phyloP scores from a whole-genome alignment of 2,329 filamentous ascomycete genomes.

The Phialophora chinensis region DNA sequence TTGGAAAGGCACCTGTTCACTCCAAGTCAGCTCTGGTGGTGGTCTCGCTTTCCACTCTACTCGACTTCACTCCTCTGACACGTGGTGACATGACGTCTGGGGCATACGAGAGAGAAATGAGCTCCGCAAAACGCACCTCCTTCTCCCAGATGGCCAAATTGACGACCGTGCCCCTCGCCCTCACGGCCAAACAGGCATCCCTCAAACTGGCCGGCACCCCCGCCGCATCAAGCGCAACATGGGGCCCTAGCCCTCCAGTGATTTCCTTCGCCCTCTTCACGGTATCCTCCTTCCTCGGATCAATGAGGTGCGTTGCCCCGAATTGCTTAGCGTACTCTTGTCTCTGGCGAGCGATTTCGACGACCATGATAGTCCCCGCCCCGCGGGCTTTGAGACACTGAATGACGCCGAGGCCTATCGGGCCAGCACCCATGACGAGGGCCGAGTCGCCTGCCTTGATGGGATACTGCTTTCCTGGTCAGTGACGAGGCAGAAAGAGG shows the following conservation, averaged over 20 bases:
- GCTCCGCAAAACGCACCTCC: conserved; percentile 39
- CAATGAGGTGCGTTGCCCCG: conserved; percentile 62
- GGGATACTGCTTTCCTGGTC: conserved; percentile 42
- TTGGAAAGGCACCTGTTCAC: conserved; percentile 52
- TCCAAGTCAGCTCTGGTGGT: conserved; percentile 1
- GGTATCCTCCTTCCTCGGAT: conserved; percentile 57
- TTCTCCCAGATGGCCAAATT: conserved; percentile 71
- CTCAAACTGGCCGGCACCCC: conserved; percentile 61
- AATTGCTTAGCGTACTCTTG: conserved; percentile 60
- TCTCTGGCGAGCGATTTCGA: conserved; percentile 60
- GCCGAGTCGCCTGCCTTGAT: conserved; percentile 56
- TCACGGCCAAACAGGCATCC: conserved; percentile 56
- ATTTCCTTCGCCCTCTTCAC: conserved; percentile 54
- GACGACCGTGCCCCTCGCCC: conserved; percentile 62
- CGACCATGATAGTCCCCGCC: conserved; percentile 62
- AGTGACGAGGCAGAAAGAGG: neutral
- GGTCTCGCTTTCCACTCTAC: neutral
- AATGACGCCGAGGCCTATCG: conserved; percentile 66
- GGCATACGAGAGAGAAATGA: neutral
- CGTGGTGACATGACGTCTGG: neutral
- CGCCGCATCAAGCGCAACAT: conserved; percentile 67
- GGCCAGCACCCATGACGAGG: conserved; percentile 66
- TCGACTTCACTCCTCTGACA: neutral
- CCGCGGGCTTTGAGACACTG: conserved; percentile 63
- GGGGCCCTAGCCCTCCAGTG: conserved; percentile 56